Conservation (phyloP, 441 rosid species). For the Eruca vesicaria region DNA sequence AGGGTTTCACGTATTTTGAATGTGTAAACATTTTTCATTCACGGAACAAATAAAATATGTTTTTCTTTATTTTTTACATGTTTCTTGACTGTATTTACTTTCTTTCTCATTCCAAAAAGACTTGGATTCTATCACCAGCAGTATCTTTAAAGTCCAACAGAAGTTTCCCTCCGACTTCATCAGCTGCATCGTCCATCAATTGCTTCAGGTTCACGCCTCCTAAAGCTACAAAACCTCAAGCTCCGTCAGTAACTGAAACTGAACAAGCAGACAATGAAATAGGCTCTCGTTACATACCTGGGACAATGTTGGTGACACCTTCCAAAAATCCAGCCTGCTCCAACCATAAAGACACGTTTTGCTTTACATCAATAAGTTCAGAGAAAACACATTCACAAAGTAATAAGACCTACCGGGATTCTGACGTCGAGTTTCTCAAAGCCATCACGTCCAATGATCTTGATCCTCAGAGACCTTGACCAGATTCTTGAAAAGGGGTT, state of each 20-base stretch:
- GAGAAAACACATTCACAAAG: background rate
- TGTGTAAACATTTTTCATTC: slow-evolving; percentile 16
- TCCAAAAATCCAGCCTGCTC: slow-evolving; percentile 89
- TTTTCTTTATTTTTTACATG: background rate
- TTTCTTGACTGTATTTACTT: background rate
- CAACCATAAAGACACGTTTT: slow-evolving; percentile 4
- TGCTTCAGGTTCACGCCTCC: slow-evolving; percentile 87
- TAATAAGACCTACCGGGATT: slow-evolving; percentile 66
- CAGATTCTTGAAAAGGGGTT: slow-evolving; percentile 72
- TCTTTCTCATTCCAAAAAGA: slow-evolving; percentile 59
- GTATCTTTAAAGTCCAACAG: slow-evolving; percentile 78
- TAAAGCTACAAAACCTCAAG: slow-evolving; percentile 47
- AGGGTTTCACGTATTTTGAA: background rate
- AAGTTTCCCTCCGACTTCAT: slow-evolving; percentile 78
- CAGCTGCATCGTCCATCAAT: slow-evolving; percentile 71
- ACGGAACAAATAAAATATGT: slow-evolving; percentile 24
- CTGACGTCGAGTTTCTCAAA: slow-evolving; percentile 84
- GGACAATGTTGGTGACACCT: slow-evolving; percentile 83
- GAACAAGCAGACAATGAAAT: background rate
- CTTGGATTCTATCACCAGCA: slow-evolving; percentile 88
- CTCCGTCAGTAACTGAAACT: background rate
- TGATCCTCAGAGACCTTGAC: slow-evolving; percentile 81
- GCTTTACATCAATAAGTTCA: background rate
- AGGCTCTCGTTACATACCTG: slow-evolving; percentile 43
- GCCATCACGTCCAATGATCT: slow-evolving; percentile 81